Conservation (phyloP, 1,284 basidiomycete species). For the Trametes sp. region DNA sequence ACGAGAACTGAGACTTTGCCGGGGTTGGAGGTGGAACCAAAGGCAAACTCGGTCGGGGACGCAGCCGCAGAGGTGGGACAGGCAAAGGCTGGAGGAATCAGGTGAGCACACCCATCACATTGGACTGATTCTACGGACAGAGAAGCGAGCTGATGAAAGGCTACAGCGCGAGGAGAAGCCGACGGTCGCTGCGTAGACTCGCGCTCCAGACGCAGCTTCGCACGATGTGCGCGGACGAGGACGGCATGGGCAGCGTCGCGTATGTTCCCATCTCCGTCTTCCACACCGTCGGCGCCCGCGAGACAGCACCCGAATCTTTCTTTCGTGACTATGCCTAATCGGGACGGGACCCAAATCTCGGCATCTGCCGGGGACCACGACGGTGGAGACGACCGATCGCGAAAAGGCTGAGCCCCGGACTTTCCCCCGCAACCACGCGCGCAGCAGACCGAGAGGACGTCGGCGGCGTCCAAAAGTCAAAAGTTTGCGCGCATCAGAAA, state of each 20-base stretch:
- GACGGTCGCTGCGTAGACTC: conserved; percentile 4
- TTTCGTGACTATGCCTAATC: conserved; percentile 10
- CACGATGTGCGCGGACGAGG: conserved; percentile 6
- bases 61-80: conserved; percentile 24
- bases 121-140: conserved; percentile 12
- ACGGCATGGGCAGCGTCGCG: conserved; percentile 3
- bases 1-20: conserved; percentile 12
- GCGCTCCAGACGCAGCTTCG: not conserved
- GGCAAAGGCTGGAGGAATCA: conserved; percentile 28
- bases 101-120: conserved; percentile 17
- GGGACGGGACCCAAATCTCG: conserved; percentile 9
- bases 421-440: conserved; percentile 19
- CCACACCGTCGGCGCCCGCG: not conserved
- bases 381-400: conserved; percentile 11
- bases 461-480: conserved; percentile 21
- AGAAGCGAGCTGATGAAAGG: conserved; percentile 11
- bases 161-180: not conserved
- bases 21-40: conserved; percentile 30
- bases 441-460: not conserved
- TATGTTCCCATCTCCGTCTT: conserved; percentile 9
- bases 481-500: conserved; percentile 20
- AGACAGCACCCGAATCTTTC: conserved; percentile 8
- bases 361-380: conserved; percentile 10
- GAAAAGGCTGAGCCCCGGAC: conserved; percentile 11
- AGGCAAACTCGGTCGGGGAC: conserved; percentile 26